Evolutionary conservation across 2,329 filamentous ascomycete species (phyloP).

Genomic region (Colletotrichum filicis): DNA sequence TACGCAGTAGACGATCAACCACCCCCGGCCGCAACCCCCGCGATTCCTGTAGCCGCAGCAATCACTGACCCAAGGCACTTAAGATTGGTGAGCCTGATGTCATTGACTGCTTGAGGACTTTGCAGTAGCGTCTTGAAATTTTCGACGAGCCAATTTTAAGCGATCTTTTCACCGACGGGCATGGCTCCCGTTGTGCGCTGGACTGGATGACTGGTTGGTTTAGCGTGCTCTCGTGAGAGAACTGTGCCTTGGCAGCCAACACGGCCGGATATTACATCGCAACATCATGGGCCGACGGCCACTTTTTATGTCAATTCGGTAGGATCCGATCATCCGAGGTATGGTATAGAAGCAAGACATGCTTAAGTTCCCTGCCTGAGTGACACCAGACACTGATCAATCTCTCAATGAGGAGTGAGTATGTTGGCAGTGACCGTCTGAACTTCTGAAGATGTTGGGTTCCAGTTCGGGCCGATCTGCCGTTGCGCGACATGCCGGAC

Average conservation of each 20-base stretch:
- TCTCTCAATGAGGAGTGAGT: neutral
- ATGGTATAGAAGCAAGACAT: neutral
- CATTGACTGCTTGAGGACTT: neutral
- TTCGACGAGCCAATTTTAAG: neutral
- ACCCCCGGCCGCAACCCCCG: slow-evolving; percentile 18
- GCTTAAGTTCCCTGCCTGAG: neutral
- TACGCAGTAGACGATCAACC: slow-evolving; percentile 19
- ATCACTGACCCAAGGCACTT: slow-evolving; percentile 13
- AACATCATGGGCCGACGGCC: slow-evolving; percentile 23
- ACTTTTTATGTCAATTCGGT: slow-evolving; percentile 24
- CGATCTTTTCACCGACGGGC: slow-evolving; percentile 15
- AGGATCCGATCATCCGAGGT: slow-evolving; percentile 21
- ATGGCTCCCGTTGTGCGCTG: neutral
- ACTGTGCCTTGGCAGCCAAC: slow-evolving; percentile 15
- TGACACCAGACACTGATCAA: neutral
- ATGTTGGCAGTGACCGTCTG: neutral
- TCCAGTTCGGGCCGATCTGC: neutral
- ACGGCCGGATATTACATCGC: slow-evolving; percentile 13
- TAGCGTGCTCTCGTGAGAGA: neutral
- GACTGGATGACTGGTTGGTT: neutral
- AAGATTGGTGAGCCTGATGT: slow-evolving; percentile 9
- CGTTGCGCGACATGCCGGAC: neutral
- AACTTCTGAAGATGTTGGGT: neutral
- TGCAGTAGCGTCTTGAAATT: neutral
- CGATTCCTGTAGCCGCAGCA: slow-evolving; percentile 31